Percentiles rank a stretch among this genome's conserved stretches.
phyloP scores from a whole-genome alignment of 75 land plant species.

The Cunninghamia lanceolata region DNA sequence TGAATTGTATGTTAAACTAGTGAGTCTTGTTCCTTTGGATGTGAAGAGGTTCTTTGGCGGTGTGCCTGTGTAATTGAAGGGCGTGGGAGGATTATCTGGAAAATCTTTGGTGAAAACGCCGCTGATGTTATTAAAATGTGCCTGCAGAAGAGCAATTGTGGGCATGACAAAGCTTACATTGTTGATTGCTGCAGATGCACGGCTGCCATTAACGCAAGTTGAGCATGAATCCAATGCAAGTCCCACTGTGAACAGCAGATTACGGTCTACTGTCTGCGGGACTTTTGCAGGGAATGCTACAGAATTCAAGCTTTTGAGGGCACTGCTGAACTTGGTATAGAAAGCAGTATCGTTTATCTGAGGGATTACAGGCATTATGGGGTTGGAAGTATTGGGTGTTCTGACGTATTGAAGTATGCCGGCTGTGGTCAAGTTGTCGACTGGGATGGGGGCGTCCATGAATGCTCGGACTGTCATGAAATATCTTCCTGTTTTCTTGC shows the following conservation, averaged over 20 bases:
- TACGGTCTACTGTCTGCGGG: constrained; percentile 47
- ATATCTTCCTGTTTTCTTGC: constrained; percentile 9
- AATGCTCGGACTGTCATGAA: constrained; percentile 25
- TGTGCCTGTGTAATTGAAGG: constrained; percentile 16
- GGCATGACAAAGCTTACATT: too few relatives aligned
- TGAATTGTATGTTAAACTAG: constrained; percentile 19
- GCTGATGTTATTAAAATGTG: constrained; percentile 8
- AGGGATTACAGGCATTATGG: constrained; percentile 30
- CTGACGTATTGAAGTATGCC: constrained; percentile 35
- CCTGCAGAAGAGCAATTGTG: constrained; percentile 11
- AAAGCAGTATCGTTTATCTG: constrained; percentile 42
- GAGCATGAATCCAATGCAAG: constrained; percentile 14
- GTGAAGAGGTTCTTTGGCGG: constrained; percentile 17
- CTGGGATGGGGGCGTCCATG: constrained; percentile 25
- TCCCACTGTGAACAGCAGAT: constrained; percentile 12
- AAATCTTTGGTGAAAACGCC: constrained; percentile 36
- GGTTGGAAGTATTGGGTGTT: neutral
- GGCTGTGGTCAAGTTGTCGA: constrained; percentile 41
- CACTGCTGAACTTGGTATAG: constrained; percentile 22
- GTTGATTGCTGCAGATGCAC: constrained; percentile 9
- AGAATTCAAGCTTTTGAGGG: constrained; percentile 42
- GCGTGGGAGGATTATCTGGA: constrained; percentile 21
- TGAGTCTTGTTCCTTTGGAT: constrained; percentile 19
- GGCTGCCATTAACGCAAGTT: constrained; percentile 13
- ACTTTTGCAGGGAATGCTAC: constrained; percentile 47